These are phyloP conservation scores for Dryadomyces quercus-mongolicae DNA, from an alignment of 2,329 filamentous ascomycete species.

Conservation along the genomic window DNA sequence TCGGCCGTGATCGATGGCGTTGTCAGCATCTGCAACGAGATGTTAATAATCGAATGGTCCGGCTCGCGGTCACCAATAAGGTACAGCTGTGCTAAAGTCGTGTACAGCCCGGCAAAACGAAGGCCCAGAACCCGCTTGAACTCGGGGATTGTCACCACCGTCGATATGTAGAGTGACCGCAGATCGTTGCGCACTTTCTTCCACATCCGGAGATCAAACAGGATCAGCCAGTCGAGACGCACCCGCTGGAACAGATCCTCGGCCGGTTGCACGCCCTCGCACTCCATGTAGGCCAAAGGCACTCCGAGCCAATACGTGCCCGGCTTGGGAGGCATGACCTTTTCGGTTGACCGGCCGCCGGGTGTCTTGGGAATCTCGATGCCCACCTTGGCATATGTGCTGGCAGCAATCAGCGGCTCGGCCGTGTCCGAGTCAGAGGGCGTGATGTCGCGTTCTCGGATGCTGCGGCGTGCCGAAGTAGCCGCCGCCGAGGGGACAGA, in stretches of 20 bases:
- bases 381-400: conserved; percentile 50
- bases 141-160: conserved; percentile 85
- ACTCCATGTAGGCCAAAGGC: conserved; percentile 54
- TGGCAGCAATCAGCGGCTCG: conserved; percentile 51
- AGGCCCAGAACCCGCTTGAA: conserved; percentile 92
- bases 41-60: conserved; percentile 96
- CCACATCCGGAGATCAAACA: conserved; percentile 94
- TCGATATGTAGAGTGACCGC: conserved; percentile 88
- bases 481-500: background rate
- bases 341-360: conserved; percentile 28
- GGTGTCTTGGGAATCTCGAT: conserved; percentile 76
- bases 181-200: conserved; percentile 88
- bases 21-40: conserved; percentile 92
- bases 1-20: conserved; percentile 95
- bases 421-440: conserved; percentile 63
- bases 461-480: conserved; percentile 12
- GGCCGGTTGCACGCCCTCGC: conserved; percentile 52
- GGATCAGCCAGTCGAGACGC: conserved; percentile 82
- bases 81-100: conserved; percentile 84
- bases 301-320: conserved; percentile 80
- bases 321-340: conserved; percentile 44
- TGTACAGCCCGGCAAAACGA: conserved; percentile 91
- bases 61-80: conserved; percentile 92
- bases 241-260: conserved; percentile 87
- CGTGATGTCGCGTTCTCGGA: conserved; percentile 47